These are phyloP conservation scores for Cornus controversa DNA, from an alignment of 148 eudicot species.

Conservation along the genomic window DNA sequence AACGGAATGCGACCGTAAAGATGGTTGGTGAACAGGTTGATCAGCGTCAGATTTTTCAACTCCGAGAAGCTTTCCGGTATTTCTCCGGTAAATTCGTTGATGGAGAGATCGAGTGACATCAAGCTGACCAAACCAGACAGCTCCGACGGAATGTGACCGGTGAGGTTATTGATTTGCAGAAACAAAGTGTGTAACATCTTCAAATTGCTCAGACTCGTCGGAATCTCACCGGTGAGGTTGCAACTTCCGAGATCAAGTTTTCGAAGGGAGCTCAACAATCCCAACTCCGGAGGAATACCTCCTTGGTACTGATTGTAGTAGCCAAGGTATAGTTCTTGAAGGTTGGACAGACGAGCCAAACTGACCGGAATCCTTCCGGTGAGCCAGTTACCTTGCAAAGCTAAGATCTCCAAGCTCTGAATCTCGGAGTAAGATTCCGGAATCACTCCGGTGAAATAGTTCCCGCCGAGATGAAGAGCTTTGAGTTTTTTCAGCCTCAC, in stretches of 20 bases:
- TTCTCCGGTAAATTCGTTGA: constrained; percentile 47
- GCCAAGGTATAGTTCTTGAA: constrained; percentile 38
- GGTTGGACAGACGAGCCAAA: constrained; percentile 20
- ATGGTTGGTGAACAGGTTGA: constrained; percentile 47
- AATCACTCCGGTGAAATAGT: constrained; percentile 69
- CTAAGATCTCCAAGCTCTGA: constrained; percentile 27
- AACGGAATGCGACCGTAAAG: constrained; percentile 50
- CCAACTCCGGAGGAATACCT: constrained; percentile 71
- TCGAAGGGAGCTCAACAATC: constrained; percentile 27
- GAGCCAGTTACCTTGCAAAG: constrained; percentile 56
- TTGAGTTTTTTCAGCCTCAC: constrained; percentile 25
- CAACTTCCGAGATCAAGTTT: constrained; percentile 48
- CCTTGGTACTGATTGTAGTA: constrained; percentile 49
- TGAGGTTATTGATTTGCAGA: constrained; percentile 43
- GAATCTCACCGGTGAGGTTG: constrained; percentile 58
- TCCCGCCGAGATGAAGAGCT: constrained; percentile 57
- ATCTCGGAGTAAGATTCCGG: constrained; percentile 51
- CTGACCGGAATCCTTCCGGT: constrained; percentile 53
- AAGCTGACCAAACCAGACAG: constrained; percentile 36
- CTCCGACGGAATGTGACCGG: constrained; percentile 52
- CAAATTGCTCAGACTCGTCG: constrained; percentile 43
- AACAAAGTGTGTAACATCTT: constrained; percentile 51
- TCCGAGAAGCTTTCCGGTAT: constrained; percentile 46
- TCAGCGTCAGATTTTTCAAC: constrained; percentile 37
- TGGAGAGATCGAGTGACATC: constrained; percentile 43